A percentile compares a stretch with the other conserved stretches of the same genome.
Evolutionary conservation across 805 yeast genomes (phyloP).

Genomic region (Candida fluviatilis): DNA sequence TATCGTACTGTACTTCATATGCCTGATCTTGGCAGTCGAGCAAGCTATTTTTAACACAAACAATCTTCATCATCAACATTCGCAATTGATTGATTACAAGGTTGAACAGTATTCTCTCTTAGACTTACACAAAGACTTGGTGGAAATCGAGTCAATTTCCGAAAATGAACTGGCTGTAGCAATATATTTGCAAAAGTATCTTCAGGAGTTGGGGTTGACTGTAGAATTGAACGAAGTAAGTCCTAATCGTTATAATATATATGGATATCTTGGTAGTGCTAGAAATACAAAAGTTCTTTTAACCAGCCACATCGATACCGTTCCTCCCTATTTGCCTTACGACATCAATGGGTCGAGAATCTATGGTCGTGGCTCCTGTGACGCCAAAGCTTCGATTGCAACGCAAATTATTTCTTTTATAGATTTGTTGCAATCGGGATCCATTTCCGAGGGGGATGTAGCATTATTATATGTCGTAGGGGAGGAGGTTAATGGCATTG

Average conservation of each 20-base stretch:
- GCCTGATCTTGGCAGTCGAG: no score
- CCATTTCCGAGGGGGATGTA: slow-evolving; percentile 50
- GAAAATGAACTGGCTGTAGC: slow-evolving; percentile 31
- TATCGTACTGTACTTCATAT: no score
- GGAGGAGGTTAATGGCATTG: slow-evolving; percentile 64
- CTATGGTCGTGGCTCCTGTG: slow-evolving; percentile 65
- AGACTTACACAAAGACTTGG: slow-evolving; percentile 21
- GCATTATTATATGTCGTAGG: slow-evolving; percentile 63
- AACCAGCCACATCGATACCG: slow-evolving; percentile 70
- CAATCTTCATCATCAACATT: no score
- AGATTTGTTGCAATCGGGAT: slow-evolving; percentile 37
- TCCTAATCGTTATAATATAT: slow-evolving; percentile 45
- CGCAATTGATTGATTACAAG: slow-evolving; percentile 1
- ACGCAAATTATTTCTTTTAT: slow-evolving; percentile 53
- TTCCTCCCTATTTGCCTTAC: slow-evolving; percentile 62
- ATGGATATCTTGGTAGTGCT: slow-evolving; percentile 47
- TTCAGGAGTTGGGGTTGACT: slow-evolving; percentile 43
- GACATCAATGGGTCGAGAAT: slow-evolving; percentile 43
- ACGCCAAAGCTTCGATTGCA: slow-evolving; percentile 71
- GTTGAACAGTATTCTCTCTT: slow-evolving; percentile 12
- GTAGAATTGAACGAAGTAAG: slow-evolving; percentile 43
- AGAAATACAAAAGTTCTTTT: slow-evolving; percentile 47
- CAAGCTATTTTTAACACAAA: no score
- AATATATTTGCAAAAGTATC: slow-evolving; percentile 33
- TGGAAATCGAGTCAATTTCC: slow-evolving; percentile 22